phyloP scores from a whole-genome alignment of 768 basidiomycete genomes.

The Hysterangium stoloniferum region DNA sequence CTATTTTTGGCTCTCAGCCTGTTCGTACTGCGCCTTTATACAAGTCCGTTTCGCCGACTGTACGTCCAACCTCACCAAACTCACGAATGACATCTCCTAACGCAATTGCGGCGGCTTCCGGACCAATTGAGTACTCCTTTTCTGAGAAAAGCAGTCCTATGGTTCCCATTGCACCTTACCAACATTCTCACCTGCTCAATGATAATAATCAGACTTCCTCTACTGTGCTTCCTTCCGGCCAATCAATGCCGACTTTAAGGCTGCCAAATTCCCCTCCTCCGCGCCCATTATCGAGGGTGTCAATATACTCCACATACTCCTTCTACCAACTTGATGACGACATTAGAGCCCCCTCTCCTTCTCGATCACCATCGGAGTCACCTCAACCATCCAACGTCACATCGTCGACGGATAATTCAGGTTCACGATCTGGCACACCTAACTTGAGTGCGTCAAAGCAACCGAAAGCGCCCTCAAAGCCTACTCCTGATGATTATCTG shows the following conservation, averaged over 20 bases:
- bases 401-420: slow-evolving; percentile 16
- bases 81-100: too few species aligned
- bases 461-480: slow-evolving; percentile 7
- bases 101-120: too few species aligned
- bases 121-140: too few species aligned
- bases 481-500: slow-evolving; percentile 58
- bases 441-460: slow-evolving; percentile 4
- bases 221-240: too few species aligned
- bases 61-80: too few species aligned
- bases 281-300: slow-evolving; percentile 30
- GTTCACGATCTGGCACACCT: slow-evolving; percentile 7
- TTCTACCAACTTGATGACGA: slow-evolving; percentile 50
- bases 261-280: slow-evolving; percentile 25
- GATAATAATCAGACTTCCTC: too few species aligned
- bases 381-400: slow-evolving; percentile 15
- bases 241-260: slow-evolving; percentile 8
- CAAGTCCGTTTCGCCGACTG: too few species aligned
- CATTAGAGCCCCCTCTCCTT: slow-evolving; percentile 4
- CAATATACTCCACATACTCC: slow-evolving; percentile 58
- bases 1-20: too few species aligned
- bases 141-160: too few species aligned
- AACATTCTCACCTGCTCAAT: not conserved
- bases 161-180: not conserved
- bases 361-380: slow-evolving; percentile 28
- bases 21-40: too few species aligned